Base-by-base conservation (phyloP, 352 stramenopile species). In the Phytophthora quininea region DNA sequence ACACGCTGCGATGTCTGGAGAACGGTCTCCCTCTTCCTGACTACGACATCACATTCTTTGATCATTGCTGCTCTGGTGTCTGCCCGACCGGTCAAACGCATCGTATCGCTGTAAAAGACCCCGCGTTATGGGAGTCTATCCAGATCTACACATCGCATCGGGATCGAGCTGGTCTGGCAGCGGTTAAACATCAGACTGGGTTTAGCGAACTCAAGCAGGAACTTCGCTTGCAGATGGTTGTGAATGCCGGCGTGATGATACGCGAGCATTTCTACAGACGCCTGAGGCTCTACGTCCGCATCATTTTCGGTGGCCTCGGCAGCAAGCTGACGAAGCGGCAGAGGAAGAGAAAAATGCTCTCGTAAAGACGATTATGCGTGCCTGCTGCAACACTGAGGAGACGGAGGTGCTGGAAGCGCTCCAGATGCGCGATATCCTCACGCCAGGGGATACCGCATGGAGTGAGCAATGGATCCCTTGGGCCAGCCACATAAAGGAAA, bases 31-130 rank as follows among this genome's bases (percentile, higher is more conserved):
- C 45, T 24, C 64, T 66, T 45, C 64, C 64, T 1, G 46, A 52
- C 40, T 71, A 66, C 51, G 56, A 58, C 32, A 38, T 9, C 11
- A 53, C 32, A 9, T 67, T 73, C 57, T 57, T 64, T 54, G 42
- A 61, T 3, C 53, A 58, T n/a, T n/a, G n/a, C n/a, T n/a, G n/a
- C n/a, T n/a, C n/a, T n/a, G n/a, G n/a, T n/a, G n/a, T n/a, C n/a
- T n/a, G n/a, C n/a, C n/a, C n/a, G n/a, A n/a, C n/a, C n/a, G n/a
- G n/a, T n/a, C n/a, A n/a, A n/a, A n/a, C n/a, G n/a, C n/a, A n/a
- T n/a, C n/a, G n/a, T n/a, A n/a, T n/a, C n/a, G n/a, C n/a, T n/a
- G n/a, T n/a, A 43, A 2, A 69, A 69, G 49, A 59, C 60, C n/a
- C 54, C 43, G 38, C 14, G 3, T 11, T 69, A 24, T 69, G 61